A percentile compares a stretch with the other conserved stretches of the same genome.
phyloP scores from a whole-genome alignment of 495 filamentous ascomycete species.

The Penicillium pancosmium region DNA sequence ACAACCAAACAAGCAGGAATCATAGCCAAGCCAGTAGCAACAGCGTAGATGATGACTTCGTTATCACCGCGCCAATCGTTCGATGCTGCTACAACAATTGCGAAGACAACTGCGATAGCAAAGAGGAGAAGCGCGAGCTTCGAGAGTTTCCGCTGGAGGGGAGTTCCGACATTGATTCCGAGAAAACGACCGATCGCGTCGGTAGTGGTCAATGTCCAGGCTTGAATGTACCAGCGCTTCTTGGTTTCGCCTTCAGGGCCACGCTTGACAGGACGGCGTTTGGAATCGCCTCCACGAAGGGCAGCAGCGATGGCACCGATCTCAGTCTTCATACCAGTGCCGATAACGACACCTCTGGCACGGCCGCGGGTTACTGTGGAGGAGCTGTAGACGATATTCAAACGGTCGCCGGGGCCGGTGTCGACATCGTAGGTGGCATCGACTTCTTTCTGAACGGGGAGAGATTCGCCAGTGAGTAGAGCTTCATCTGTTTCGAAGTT shows the following conservation, averaged over 20 bases:
- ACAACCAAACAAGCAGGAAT: constrained; percentile 78
- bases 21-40: constrained; percentile 69
- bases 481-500: constrained; percentile 78
- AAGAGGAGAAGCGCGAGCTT: constrained; percentile 73
- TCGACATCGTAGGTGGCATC: constrained; percentile 46
- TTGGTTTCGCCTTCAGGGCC: constrained; percentile 57
- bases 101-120: constrained; percentile 67
- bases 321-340: constrained; percentile 72
- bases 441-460: constrained; percentile 67
- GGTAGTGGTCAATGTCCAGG: constrained; percentile 64
- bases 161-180: constrained; percentile 70
- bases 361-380: constrained; percentile 74
- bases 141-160: constrained; percentile 67
- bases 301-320: constrained; percentile 71
- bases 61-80: constrained; percentile 61
- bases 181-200: constrained; percentile 72
- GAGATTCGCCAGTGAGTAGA: constrained; percentile 73
- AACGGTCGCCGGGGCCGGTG: constrained; percentile 66
- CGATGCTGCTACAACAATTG: constrained; percentile 66
- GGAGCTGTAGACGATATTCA: constrained; percentile 72
- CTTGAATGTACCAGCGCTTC: constrained; percentile 69
- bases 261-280: constrained; percentile 58
- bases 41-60: constrained; percentile 71
- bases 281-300: constrained; percentile 51
- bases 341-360: constrained; percentile 67